Evolutionary conservation across 2,329 filamentous ascomycete species (phyloP), one percentile per base, ranked within the genome.

Genomic region (Raffaelea albimanens): DNA sequence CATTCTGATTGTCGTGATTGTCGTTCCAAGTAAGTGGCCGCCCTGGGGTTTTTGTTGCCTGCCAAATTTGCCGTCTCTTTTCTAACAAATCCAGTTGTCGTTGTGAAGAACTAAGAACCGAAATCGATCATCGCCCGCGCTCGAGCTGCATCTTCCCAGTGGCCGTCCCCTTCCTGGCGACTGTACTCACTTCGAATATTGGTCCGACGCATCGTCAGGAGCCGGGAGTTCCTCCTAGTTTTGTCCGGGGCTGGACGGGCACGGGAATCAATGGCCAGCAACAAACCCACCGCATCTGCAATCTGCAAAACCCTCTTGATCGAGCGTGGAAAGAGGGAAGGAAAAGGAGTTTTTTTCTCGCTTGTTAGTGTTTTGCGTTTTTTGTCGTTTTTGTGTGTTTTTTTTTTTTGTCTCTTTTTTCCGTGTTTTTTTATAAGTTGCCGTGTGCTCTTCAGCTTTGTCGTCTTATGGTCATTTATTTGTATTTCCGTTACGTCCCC

Each of bases 1-100:
- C 66, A 78, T 97, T 58, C 76, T 98, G 59, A 78, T 98, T 57
- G 72, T 95, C 58, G 80, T 98, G 67, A 97, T 98, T 65, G 93
- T 98, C 62, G 82, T 97, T 58, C 93, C 93, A 58, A 88, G 91
- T 95, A 80, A 63, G 82, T 68, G 34, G 13, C 25, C 25, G n/a
- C n/a, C n/a, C n/a, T n/a, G n/a, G n/a, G n/a, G n/a, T 25, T 41
- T 4, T 23, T 18, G 23, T 2, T 22, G 18, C n/a, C 31, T 21
- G 5, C 31, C 20, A 4, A 29, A 29, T 29, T 13, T 29, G 25
- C 25, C 41, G 3, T 29, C 25, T 7, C 25, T 13, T 22, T 10
- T 22, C 36, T 40, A 18, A 36, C 40, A 14, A 5, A n/a, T n/a
- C 2, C 43, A 56, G 53, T 55, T 18, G 53, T 57, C 22, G 47